Conservation (phyloP, 108 stramenopile genomes). For the Cyclotella choctawhatcheeana region DNA sequence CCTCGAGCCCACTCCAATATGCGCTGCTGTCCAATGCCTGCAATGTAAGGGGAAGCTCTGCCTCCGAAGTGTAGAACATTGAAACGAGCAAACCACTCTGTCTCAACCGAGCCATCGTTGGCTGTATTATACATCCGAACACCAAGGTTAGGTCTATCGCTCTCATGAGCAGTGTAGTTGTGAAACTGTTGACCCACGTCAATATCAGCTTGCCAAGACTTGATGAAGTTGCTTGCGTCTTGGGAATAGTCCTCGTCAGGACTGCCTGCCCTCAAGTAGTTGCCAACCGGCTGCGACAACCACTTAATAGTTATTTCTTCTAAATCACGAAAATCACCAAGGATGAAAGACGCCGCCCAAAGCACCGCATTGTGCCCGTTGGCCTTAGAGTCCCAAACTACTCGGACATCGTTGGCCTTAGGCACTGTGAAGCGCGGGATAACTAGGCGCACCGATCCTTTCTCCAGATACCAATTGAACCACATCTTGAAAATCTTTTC, state of each 20-base stretch:
- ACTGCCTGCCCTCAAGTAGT: slow-evolving; percentile 16
- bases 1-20: slow-evolving; percentile 3
- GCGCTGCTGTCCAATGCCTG: background rate
- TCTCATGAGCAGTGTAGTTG: slow-evolving; percentile 2
- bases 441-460: background rate
- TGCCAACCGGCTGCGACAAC: slow-evolving; percentile 14
- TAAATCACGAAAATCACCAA: slow-evolving; percentile 3
- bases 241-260: slow-evolving; percentile 14
- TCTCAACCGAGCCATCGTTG: slow-evolving; percentile 4
- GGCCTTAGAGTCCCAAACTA: slow-evolving; percentile 8
- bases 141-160: slow-evolving; percentile 10
- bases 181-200: slow-evolving; percentile 25
- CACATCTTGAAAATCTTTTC: slow-evolving; percentile 5
- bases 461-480: slow-evolving; percentile 7
- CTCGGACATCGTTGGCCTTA: background rate
- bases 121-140: slow-evolving; percentile 6
- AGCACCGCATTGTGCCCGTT: slow-evolving; percentile 3
- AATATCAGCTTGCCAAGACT: slow-evolving; percentile 11
- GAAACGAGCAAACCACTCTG: background rate
- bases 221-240: slow-evolving; percentile 4
- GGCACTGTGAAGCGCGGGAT: slow-evolving; percentile 11
- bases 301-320: slow-evolving; percentile 26
- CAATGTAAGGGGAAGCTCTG: slow-evolving; percentile 8
- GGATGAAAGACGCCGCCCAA: slow-evolving; percentile 15
- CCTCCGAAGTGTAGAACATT: slow-evolving; percentile 15